A percentile compares a stretch with the other conserved stretches of the same genome.
These are phyloP conservation scores for Theileria parva DNA, from an alignment of 169 alveolate genomes.

Conservation along the genomic window DNA sequence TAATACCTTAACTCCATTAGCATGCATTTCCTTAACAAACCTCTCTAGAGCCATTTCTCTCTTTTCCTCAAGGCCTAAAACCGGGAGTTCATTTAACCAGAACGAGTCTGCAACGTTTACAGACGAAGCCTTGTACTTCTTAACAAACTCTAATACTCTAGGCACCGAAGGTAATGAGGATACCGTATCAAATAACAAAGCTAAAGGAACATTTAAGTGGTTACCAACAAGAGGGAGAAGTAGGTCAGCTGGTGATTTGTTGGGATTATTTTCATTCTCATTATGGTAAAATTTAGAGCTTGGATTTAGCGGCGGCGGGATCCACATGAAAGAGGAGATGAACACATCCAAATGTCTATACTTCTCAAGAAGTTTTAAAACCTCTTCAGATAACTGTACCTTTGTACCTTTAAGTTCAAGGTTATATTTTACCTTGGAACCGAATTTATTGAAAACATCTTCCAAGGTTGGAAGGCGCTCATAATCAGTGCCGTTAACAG, in stretches of 20 bases:
- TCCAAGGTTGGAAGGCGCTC: slow-evolving; percentile 55
- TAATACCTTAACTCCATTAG: slow-evolving; percentile 23
- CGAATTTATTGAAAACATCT: slow-evolving; percentile 34
- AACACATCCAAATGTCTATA: slow-evolving; percentile 29
- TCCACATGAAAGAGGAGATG: slow-evolving; percentile 56
- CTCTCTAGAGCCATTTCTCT: slow-evolving; percentile 22
- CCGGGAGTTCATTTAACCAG: slow-evolving; percentile 34
- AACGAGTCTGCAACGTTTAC: slow-evolving; percentile 38
- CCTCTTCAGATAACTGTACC: slow-evolving; percentile 34
- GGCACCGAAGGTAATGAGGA: slow-evolving; percentile 29
- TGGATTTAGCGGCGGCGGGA: slow-evolving; percentile 39
- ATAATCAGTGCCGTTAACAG: not conserved
- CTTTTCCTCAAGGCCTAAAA: slow-evolving; percentile 20
- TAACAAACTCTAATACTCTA: slow-evolving; percentile 34
- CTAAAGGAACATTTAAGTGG: slow-evolving; percentile 24
- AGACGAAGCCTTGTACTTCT: slow-evolving; percentile 30
- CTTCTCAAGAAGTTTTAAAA: slow-evolving; percentile 36
- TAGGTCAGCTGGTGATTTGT: slow-evolving; percentile 22
- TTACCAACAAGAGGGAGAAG: slow-evolving; percentile 42
- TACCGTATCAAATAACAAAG: slow-evolving; percentile 37
- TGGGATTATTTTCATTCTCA: slow-evolving; percentile 21
- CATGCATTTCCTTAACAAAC: slow-evolving; percentile 35
- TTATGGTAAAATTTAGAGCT: slow-evolving; percentile 10
- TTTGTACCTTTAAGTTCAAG: slow-evolving; percentile 62
- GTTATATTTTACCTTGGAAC: slow-evolving; percentile 31